Base-by-base conservation (phyloP, 1,284 basidiomycete species). In the Cutaneotrichosporon mucoides region DNA sequence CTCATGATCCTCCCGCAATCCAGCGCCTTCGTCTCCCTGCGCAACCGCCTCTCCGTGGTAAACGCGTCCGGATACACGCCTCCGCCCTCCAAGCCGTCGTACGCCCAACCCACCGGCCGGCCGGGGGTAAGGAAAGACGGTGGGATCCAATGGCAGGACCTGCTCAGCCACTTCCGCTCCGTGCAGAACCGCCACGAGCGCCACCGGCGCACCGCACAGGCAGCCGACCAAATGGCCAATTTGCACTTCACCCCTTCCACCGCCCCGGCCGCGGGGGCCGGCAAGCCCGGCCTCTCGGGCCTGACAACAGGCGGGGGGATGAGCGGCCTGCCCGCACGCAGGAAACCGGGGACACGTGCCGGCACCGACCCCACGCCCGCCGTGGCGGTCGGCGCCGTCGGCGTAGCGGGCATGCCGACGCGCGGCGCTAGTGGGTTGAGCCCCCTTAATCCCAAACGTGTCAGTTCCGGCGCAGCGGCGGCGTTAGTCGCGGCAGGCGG, bases 1-100 rank as follows among this genome's bases (percentile, higher is more conserved):
- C 82, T 99, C 65, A 99, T 99, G 96, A 82, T 99, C 56, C 81
- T 99, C 8, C 96, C 96, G 0, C 96, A 99, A 80, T 96, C 92
- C 73, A 89, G 89, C 43, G 96, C 96, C 0, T 99, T 99, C 73
- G 86, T 94, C 6, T 97, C 95, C 1, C 82, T 99, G 13, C 85
- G 95, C 41, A 97, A 97, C 75, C 86, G 96, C 40, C 79, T 99
- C 40, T 93, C 89, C 66, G 93, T 94, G 2, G 92, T 99, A 47
- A 95, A 95, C 75, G 91, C 94, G 1, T 86, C 93, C 9, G 95
- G 96, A 0, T 96, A 93, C 76, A 77, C 95, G 4, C 90, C 95
- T 58, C 61, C 60, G 0, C 55, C 56, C 8, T 47, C 56, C 3
- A 55, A 57, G 24, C 64, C 64, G 3, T 41, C 55, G 51, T 46